Base-by-base conservation (phyloP, 2,329 filamentous ascomycete genomes). In the Colletotrichum theobromicola region DNA sequence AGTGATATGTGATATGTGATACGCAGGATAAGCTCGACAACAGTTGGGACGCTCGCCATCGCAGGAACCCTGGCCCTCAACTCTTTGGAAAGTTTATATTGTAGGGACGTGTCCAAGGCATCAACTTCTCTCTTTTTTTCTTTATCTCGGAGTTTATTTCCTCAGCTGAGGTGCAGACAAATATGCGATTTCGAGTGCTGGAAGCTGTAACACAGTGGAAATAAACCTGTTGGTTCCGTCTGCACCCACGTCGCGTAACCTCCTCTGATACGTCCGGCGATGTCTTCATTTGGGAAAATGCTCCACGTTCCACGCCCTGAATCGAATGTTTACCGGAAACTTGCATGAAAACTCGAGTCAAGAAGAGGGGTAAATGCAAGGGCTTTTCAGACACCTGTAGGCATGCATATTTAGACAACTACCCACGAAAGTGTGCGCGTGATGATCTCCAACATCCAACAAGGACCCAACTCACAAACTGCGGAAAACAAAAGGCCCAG, bases 301-400 rank as follows among this genome's bases (percentile, higher is more conserved):
- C 53, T 28, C 53, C 21, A 57, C 53, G 26, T 13, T 28, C 4
- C 50, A 28, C 9, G 24, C 5, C 13, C 16, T 0, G 13, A 16
- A 67, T 32, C 12, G 53, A 26, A 13, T 67, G 53, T 35, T 60
- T 16, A 26, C 34, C 24, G 53, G 50, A 57, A 60, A 58, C 65
- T n/a, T 67, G 65, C 53, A 57, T 60, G n/a, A 15, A 42, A 13
- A 4, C 24, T 60, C 53, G 13, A 24, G 65, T n/a, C 53, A 60
- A 67, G 53, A 9, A 58, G 42, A 42, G 61, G 61, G 61, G 61
- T 63, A 63, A 46, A 46, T 46, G 18, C 18, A n/a, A 0, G 18
- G 42, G 10, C 42, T 13, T 46, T 46, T 21, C 3, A 9, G 12
- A 21, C 18, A n/a, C 42, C 37, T 18, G 1, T n/a, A 18, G 18